Base-by-base conservation (phyloP, 169 alveolate genomes). In the Cryptosporidium felis region DNA sequence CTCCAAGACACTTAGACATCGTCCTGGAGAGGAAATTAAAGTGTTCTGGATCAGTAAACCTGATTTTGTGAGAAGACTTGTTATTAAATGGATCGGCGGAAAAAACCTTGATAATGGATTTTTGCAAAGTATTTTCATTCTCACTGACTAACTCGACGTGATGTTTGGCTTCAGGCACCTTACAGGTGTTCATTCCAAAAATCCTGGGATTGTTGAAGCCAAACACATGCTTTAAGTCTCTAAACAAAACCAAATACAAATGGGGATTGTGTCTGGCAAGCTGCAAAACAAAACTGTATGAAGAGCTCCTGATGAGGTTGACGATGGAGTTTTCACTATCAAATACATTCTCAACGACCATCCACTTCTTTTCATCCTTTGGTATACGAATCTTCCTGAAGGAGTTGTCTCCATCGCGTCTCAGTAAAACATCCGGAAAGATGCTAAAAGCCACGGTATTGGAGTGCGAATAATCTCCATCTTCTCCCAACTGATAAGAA, bases 1-100 rank as follows among this genome's bases (percentile, higher is more conserved):
- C 63, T 47, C 82, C 82, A 3, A 66, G 41, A 32, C 82, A 66
- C 49, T 66, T 66, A n/a, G 82, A 66, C 62, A 66, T 47, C 12
- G 49, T 47, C 16, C 32, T 47, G 32, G 21, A 14, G 26, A 66
- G 63, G 16, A 32, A 66, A 16, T 66, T 66, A 18, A 66, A 66
- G 36, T 66, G 63, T 12, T 66, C 38, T 3, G 38, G 49, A 47
- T 66, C 82, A 44, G 82, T 23, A n/a, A 66, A 66, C 23, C 16
- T 66, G 4, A 66, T 38, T 12, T 51, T 47, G 8, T 18, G 16
- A 18, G 10, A 2, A 5, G 82, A 66, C 16, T 32, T 21, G 5
- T 46, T 34, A 9, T 38, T 18, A 23, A 45, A 28, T 34, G 82
- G 46, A 66, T 51, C 49, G 5, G 46, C 3, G 36, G 2, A 28